Base-by-base conservation (phyloP, 1,284 basidiomycete species). In the Leccinum solheimii region DNA sequence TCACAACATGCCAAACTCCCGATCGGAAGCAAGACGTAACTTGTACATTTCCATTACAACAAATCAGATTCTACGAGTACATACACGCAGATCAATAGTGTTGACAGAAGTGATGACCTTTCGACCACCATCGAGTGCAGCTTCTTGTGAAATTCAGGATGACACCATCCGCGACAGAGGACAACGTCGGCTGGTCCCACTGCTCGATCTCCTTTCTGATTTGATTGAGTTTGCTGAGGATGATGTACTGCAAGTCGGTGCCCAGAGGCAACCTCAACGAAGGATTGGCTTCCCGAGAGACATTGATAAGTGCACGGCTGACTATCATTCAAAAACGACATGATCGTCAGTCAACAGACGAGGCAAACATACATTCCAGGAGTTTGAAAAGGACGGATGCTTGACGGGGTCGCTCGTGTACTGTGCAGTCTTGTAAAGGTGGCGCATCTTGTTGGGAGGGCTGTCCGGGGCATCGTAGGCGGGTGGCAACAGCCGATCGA, bases 261-360 rank as follows among this genome's bases (percentile, higher is more conserved):
- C 68, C 67, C 30, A 69, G 16, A 5, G 68, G 68, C 13, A 69
- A 49, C 34, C 68, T 69, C 19, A 69, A 40, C 43, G 68, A 69
- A 3, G 68, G 68, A 26, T 71, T 62, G 52, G 58, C 51, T 49
- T 61, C 69, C 16, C 55, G 59, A 26, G 68, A 69, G 55, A 69
- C 51, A 21, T 43, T 26, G 5, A 69, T 58, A 19, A 69, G 52
- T 0, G 69, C 69, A 1, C 62, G 66, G 34, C 62, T 53, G 14
- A 51, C 50, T 23, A 69, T 69, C 66, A 50, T 49, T 49, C 48
- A 49, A 58, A 1, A 10, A 62, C n/a, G 21, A 57, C 1, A 23
- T 23, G 16, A 21, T 36, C 9, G 11, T 66, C 30, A 57, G 50
- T 16, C 7, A 2, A 55, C 34, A 45, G 14, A 34, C 32, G 34